Conservation (phyloP, 345 rosid species). For the Boechera stricta region DNA sequence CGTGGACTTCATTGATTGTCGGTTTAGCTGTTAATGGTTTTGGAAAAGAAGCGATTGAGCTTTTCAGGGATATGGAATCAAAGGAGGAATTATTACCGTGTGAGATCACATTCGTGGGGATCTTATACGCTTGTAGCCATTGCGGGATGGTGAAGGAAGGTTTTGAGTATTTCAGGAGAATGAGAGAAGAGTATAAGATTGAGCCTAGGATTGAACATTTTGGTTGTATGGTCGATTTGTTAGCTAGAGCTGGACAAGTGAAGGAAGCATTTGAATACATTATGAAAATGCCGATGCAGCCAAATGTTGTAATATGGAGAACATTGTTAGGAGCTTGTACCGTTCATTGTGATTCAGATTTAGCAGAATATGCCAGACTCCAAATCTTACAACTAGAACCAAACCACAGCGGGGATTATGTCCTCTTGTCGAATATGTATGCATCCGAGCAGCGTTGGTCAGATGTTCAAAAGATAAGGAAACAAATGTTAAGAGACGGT, state of each 20-base stretch:
- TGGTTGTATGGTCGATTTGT: conserved; percentile 90
- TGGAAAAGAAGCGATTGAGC: conserved; percentile 71
- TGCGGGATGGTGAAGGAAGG: conserved; percentile 86
- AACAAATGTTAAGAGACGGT: conserved; percentile 60
- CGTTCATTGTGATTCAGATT: conserved; percentile 57
- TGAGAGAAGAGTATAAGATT: conserved; percentile 68
- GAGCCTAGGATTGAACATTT: conserved; percentile 79
- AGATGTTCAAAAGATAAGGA: conserved; percentile 69
- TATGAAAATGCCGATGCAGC: conserved; percentile 61
- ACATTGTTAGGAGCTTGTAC: conserved; percentile 76
- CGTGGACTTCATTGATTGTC: conserved; percentile 81
- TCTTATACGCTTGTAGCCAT: conserved; percentile 89
- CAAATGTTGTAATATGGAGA: conserved; percentile 86
- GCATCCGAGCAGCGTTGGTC: conserved; percentile 80
- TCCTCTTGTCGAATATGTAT: conserved; percentile 81
- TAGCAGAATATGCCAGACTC: conserved; percentile 69
- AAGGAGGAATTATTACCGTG: conserved; percentile 55
- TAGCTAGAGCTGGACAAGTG: conserved; percentile 81
- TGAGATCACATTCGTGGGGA: conserved; percentile 79
- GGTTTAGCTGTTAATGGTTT: conserved; percentile 90
- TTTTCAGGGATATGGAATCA: conserved; percentile 61
- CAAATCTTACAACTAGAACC: conserved; percentile 66
- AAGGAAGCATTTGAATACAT: conserved; percentile 64
- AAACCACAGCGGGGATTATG: conserved; percentile 77
- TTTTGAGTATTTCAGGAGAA: conserved; percentile 62